Evolutionary conservation across 1,139 yeast genomes (phyloP).

Genomic region (Ogataea hybrid): DNA sequence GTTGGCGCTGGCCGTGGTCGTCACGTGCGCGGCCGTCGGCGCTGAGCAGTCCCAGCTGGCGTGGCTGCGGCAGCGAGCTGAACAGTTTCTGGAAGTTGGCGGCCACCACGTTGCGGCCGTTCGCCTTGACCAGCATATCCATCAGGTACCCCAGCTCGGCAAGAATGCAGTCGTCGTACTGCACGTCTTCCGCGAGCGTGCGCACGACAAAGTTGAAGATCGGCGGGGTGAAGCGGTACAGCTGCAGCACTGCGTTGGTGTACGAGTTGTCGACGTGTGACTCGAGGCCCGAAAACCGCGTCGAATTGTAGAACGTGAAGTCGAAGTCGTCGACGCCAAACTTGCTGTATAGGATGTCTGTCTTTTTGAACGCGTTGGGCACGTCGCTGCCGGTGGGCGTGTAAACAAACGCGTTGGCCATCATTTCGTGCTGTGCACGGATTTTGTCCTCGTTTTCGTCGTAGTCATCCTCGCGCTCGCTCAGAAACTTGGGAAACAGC

Average conservation of each 20-base stretch:
- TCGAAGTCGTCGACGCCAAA: slow-evolving; percentile 96
- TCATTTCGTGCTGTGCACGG: slow-evolving; percentile 14
- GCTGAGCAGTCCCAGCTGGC: slow-evolving; percentile 50
- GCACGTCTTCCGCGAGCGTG: slow-evolving; percentile 57
- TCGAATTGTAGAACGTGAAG: slow-evolving; percentile 76
- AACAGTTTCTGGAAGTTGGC: slow-evolving; percentile 63
- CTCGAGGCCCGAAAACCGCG: slow-evolving; percentile 82
- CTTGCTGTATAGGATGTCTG: slow-evolving; percentile 79
- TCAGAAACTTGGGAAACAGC: slow-evolving; percentile 62
- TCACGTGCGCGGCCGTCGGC: slow-evolving; percentile 39
- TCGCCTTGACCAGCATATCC: slow-evolving; percentile 87
- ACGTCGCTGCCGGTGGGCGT: slow-evolving; percentile 34
- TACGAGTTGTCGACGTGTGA: slow-evolving; percentile 82
- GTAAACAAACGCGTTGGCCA: slow-evolving; percentile 22
- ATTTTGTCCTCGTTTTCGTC: slow-evolving; percentile 20
- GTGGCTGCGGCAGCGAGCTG: slow-evolving; percentile 45
- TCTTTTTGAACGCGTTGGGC: slow-evolving; percentile 74
- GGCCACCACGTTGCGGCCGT: slow-evolving; percentile 68
- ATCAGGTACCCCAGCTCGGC: slow-evolving; percentile 85
- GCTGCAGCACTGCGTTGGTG: slow-evolving; percentile 74
- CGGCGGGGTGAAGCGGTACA: slow-evolving; percentile 76
- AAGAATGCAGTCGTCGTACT: slow-evolving; percentile 55
- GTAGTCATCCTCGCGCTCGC: slow-evolving; percentile 52
- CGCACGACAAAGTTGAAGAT: slow-evolving; percentile 63
- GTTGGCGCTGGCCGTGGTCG: slow-evolving; percentile 31